Percentiles rank a stretch among this genome's conserved stretches.
phyloP scores from a whole-genome alignment of 2,329 filamentous ascomycete species.

The Myotisia sp. region DNA sequence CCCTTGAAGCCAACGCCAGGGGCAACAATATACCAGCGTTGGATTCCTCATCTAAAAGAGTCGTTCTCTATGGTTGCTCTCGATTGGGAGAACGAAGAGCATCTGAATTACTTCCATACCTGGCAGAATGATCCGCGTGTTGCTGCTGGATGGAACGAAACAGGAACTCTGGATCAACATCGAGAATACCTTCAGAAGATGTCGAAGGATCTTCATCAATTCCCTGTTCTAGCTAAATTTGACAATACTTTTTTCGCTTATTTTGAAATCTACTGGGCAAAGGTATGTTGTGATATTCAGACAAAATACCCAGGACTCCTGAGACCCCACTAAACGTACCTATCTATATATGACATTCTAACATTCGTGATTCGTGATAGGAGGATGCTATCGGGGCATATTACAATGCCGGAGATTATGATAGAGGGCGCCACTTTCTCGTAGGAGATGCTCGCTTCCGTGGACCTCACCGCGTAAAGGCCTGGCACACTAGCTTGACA shows the following conservation, averaged over 20 bases:
- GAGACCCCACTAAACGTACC: constrained; percentile 3
- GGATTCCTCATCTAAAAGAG: constrained; percentile 60
- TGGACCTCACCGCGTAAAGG: constrained; percentile 42
- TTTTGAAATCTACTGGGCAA: constrained; percentile 69
- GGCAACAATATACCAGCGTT: constrained; percentile 61
- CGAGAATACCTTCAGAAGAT: constrained; percentile 54
- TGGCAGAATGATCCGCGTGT: constrained; percentile 80
- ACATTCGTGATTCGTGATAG: constrained; percentile 16
- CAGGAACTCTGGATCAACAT: constrained; percentile 60
- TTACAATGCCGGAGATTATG: constrained; percentile 41
- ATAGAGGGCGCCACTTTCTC: constrained; percentile 47
- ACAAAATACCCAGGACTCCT: no score
- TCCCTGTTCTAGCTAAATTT: constrained; percentile 57
- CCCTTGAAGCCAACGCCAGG: constrained; percentile 57
- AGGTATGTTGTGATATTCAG: constrained; percentile 35
- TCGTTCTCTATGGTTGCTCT: constrained; percentile 65
- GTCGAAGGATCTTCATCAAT: constrained; percentile 56
- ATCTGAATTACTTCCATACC: constrained; percentile 56
- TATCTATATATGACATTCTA: constrained; percentile 3
- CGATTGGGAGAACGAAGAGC: constrained; percentile 49
- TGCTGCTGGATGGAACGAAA: constrained; percentile 66
- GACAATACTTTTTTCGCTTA: constrained; percentile 60
- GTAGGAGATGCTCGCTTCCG: constrained; percentile 43
- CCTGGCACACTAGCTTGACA: constrained; percentile 44
- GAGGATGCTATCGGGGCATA: constrained; percentile 48